Evolutionary conservation across 202 grass and related monocot species (phyloP).

Genomic region (Carex sylvatica): DNA sequence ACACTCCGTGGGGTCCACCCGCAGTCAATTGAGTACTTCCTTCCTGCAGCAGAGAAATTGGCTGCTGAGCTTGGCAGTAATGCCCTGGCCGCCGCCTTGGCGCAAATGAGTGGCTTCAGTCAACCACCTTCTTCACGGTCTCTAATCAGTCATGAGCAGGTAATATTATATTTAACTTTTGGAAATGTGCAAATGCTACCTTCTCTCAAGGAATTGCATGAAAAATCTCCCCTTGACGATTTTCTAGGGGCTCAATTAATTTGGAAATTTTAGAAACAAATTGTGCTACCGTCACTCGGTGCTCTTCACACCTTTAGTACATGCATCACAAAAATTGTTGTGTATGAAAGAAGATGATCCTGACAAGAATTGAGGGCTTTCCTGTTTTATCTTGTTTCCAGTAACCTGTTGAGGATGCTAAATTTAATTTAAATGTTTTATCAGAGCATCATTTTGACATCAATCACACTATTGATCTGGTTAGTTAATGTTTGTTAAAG

Average conservation of each 20-base stretch:
- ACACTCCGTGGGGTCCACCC: constrained; percentile 72
- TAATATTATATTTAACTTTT: constrained; percentile 24
- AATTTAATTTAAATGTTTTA: background rate
- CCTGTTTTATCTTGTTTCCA: constrained; percentile 1
- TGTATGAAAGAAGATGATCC: background rate
- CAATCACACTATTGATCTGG: background rate
- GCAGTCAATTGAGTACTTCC: constrained; percentile 72
- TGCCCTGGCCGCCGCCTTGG: constrained; percentile 91
- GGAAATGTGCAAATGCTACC: background rate
- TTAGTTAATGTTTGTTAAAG: background rate
- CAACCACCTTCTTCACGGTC: constrained; percentile 91
- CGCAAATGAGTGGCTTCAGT: constrained; percentile 98
- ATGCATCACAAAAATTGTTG: background rate
- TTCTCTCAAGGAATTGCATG: background rate
- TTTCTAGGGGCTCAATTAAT: background rate
- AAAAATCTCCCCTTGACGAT: background rate
- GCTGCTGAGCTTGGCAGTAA: constrained; percentile 65
- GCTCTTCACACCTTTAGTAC: background rate
- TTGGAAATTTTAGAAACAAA: background rate
- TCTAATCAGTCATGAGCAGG: constrained; percentile 92
- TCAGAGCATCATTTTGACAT: background rate
- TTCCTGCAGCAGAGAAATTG: constrained; percentile 69
- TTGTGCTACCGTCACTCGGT: background rate
- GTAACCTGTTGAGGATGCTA: background rate
- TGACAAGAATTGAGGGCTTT: background rate